Evolutionary conservation across 768 basidiomycete genomes (phyloP).

Genomic region (Auricularia sp.): DNA sequence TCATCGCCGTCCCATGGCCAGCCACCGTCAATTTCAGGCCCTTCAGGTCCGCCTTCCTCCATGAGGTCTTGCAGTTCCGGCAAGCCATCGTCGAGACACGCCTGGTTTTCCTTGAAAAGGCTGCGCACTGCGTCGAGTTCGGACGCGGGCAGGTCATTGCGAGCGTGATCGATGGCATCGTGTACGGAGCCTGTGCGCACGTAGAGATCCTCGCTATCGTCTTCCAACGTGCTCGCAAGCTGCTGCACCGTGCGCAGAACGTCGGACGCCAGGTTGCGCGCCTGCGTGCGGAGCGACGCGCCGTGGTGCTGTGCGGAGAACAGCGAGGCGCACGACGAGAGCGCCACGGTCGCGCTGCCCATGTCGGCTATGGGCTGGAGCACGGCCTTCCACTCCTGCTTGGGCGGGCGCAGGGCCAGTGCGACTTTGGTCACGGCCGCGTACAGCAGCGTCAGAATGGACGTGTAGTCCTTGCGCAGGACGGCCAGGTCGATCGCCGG

Average conservation of each 20-base stretch:
- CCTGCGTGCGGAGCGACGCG: slow-evolving; percentile 34
- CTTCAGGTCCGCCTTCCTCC: slow-evolving; percentile 27
- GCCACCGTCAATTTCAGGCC: slow-evolving; percentile 48
- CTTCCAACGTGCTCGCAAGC: slow-evolving; percentile 35
- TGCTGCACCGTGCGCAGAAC: slow-evolving; percentile 35
- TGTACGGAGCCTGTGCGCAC: slow-evolving; percentile 50
- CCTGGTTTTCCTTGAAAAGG: slow-evolving; percentile 41
- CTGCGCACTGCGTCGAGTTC: slow-evolving; percentile 49
- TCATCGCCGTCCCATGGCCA: slow-evolving; percentile 43
- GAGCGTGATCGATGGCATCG: slow-evolving; percentile 43
- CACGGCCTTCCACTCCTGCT: slow-evolving; percentile 40
- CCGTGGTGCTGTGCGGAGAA: slow-evolving; percentile 35
- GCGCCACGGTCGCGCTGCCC: slow-evolving; percentile 34
- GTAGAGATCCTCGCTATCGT: slow-evolving; percentile 36
- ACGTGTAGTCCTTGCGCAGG: slow-evolving; percentile 45
- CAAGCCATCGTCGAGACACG: slow-evolving; percentile 49
- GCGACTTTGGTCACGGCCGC: slow-evolving; percentile 49
- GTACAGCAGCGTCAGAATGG: slow-evolving; percentile 50
- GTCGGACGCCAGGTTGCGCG: slow-evolving; percentile 27
- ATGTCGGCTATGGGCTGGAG: slow-evolving; percentile 44
- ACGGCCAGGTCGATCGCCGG: slow-evolving; percentile 7
- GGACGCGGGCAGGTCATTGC: slow-evolving; percentile 37
- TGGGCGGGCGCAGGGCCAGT: slow-evolving; percentile 49
- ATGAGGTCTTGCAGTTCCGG: slow-evolving; percentile 49
- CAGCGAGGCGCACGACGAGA: slow-evolving; percentile 40